Base-by-base conservation (phyloP, 2,329 filamentous ascomycete species). In the Ophiostoma pallidulum region DNA sequence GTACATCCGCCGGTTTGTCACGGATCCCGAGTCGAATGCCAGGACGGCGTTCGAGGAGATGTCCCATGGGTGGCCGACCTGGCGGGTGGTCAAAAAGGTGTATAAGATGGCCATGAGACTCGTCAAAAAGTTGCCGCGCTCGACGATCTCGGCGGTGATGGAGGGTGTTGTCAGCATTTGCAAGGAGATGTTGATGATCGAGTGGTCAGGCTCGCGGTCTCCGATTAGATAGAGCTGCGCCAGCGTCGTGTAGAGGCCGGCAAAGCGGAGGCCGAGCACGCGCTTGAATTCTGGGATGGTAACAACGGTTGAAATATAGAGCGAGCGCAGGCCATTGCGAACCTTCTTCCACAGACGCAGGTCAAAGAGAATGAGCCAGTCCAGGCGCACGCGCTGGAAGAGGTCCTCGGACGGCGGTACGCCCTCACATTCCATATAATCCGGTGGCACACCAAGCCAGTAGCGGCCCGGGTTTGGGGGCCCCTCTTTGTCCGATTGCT, bases 151-250 rank as follows among this genome's bases (percentile, higher is more conserved):
- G 38, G 89, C 86, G 0, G 91, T 97, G 55, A 98, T 97, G 0
- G 91, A 94, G 2, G 92, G 90, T 0, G 92, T 96, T 0, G 92
- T 98, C 53, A 98, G 72, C 79, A 98, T 94, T 62, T 98, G 92
- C 26, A 97, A 71, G 4, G 91, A 97, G 32, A 98, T 78, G 61
- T 96, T 96, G 71, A 98, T 95, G 60, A 98, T 97, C 10, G 91
- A 97, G 64, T 97, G 91, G 60, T 98, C 92, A 3, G 92, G 92
- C 63, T 98, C 92, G 54, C 92, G 77, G 61, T 98, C 92, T 13
- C 91, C 91, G 54, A 98, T 92, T 26, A 98, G 77, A 62, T 97
- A 98, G 4, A 98, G 72, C 62, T 98, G 91, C 5, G 92, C 90
- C 41, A 98, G 70, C 3, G 86, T 86, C 2, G 92, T 97, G 66